phyloP scores from a whole-genome alignment of 257 asterid species.

The Gentiana dahurica region DNA sequence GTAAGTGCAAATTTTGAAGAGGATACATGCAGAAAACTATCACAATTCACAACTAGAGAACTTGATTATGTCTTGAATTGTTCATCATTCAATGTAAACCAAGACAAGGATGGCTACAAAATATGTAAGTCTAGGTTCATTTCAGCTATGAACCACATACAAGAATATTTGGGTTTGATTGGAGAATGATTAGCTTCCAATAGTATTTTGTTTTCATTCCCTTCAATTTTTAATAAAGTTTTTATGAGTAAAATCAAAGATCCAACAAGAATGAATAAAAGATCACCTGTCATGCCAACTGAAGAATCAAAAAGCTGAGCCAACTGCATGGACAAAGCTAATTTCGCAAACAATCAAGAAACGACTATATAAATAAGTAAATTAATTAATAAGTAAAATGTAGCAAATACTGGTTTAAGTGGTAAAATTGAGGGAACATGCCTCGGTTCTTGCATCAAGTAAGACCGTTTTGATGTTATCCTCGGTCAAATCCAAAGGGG shows the following conservation, averaged over 20 bases:
- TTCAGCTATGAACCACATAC: too few relatives aligned
- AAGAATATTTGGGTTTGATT: too few relatives aligned
- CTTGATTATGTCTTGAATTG: too few relatives aligned
- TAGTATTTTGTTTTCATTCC: too few relatives aligned
- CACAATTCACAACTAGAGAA: not conserved
- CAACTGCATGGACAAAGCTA: slow-evolving; percentile 36
- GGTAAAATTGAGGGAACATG: slow-evolving; percentile 7
- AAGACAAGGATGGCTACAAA: too few relatives aligned
- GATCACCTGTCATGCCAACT: slow-evolving; percentile 78
- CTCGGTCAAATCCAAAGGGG: slow-evolving; percentile 69
- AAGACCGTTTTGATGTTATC: slow-evolving; percentile 59
- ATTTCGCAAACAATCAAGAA: not conserved
- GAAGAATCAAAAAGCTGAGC: slow-evolving; percentile 76
- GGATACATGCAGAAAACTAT: not conserved
- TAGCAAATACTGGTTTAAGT: too few relatives aligned
- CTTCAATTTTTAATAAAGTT: too few relatives aligned
- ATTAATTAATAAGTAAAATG: not conserved
- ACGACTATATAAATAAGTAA: not conserved
- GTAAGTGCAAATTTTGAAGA: not conserved
- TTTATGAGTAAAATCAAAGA: too few relatives aligned
- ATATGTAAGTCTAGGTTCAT: too few relatives aligned
- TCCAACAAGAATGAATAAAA: not conserved
- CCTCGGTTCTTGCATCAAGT: slow-evolving; percentile 63
- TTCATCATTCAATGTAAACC: too few relatives aligned
- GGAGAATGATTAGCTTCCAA: too few relatives aligned